Evolutionary conservation across 2,329 filamentous ascomycete genomes (phyloP).

Genomic region (Purpureocillium takamizusanense): DNA sequence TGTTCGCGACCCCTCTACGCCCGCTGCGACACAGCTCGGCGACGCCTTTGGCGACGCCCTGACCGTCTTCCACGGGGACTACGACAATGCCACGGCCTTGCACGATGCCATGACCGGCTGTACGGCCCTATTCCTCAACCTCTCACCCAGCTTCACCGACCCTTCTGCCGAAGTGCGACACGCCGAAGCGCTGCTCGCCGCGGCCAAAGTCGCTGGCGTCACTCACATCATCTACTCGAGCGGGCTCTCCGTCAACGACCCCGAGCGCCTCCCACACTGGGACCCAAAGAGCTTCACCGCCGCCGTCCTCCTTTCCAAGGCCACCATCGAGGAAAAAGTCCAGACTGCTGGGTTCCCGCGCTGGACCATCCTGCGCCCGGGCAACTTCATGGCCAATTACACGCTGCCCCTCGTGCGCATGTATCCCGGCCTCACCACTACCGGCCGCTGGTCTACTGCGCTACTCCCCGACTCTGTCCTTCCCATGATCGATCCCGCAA

Average conservation of each 20-base stretch:
- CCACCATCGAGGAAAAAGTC: conserved; percentile 29
- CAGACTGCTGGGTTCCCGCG: conserved; percentile 24
- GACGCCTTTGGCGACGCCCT: conserved; percentile 21
- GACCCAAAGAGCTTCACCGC: conserved; percentile 17
- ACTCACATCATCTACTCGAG: conserved; percentile 27
- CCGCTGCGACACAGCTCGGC: conserved; percentile 17
- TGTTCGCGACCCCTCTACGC: conserved; percentile 19
- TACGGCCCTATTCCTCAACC: conserved; percentile 22
- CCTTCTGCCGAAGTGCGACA: conserved; percentile 16
- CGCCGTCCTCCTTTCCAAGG: conserved; percentile 27
- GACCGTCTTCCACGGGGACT: conserved; percentile 17
- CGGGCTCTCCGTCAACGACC: conserved; percentile 18
- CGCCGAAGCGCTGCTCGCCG: conserved; percentile 21
- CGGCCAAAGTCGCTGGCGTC: conserved; percentile 27
- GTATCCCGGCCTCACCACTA: conserved; percentile 28
- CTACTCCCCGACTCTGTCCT: conserved; percentile 24
- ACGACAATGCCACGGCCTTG: conserved; percentile 20
- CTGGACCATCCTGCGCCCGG: conserved; percentile 41
- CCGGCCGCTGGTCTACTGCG: conserved; percentile 27
- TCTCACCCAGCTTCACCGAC: conserved; percentile 22
- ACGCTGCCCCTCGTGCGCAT: conserved; percentile 28
- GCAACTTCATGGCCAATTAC: conserved; percentile 43
- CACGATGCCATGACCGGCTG: conserved; percentile 18
- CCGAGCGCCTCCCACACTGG: conserved; percentile 16
- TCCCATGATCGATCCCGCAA: conserved; percentile 34